These are phyloP conservation scores for Sideroxylon spinosum DNA, from an alignment of 179 eudicot species.

Conservation along the genomic window DNA sequence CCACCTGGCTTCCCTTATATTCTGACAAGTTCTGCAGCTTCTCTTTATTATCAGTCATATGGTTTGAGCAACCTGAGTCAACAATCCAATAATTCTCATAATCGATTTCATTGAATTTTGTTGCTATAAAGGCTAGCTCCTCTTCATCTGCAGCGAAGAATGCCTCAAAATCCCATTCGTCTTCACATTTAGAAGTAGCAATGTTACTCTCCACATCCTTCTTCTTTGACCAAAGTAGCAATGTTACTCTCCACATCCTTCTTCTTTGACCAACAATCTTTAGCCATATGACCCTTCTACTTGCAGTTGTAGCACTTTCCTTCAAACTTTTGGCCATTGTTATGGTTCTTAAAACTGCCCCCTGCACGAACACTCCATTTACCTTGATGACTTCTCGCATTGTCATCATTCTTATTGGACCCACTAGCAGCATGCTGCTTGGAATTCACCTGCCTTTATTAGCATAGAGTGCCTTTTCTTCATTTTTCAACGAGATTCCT, in stretches of 20 bases:
- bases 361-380: too few relatives aligned
- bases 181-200: slow-evolving; percentile 19
- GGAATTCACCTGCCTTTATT: too few relatives aligned
- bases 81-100: neutral
- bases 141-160: slow-evolving; percentile 11
- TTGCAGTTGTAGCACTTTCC: neutral
- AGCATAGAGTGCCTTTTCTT: neutral
- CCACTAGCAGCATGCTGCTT: too few relatives aligned
- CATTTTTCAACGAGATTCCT: neutral
- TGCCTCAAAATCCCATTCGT: slow-evolving; percentile 22
- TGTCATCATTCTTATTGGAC: too few relatives aligned
- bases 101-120: neutral
- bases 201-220: slow-evolving; percentile 18
- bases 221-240: slow-evolving; percentile 16
- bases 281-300: slow-evolving; percentile 21
- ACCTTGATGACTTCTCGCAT: too few relatives aligned
- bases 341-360: too few relatives aligned
- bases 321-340: too few relatives aligned
- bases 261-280: slow-evolving; percentile 19
- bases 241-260: slow-evolving; percentile 18
- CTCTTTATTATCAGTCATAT: slow-evolving; percentile 15
- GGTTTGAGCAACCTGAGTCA: slow-evolving; percentile 20
- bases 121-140: neutral
- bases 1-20: slow-evolving; percentile 2
- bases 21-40: slow-evolving; percentile 12